Percentiles rank a stretch among this genome's conserved stretches.
Conservation (phyloP, 2,329 filamentous ascomycete species). For the Calonectria crousiana region DNA sequence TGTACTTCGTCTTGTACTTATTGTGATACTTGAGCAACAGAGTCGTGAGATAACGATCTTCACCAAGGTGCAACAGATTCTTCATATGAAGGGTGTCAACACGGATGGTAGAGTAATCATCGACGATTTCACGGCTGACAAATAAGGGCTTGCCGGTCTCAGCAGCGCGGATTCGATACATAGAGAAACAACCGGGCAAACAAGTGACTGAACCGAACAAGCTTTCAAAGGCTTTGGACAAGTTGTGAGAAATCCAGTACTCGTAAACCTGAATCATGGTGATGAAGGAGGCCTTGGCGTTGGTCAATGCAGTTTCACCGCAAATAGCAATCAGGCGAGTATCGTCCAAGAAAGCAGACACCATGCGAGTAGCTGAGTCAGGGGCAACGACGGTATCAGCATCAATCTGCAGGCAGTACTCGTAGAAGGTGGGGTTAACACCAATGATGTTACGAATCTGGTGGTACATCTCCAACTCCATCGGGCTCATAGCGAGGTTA, state of each 20-base stretch:
- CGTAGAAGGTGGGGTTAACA: slow-evolving; percentile 98
- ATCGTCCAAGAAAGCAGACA: slow-evolving; percentile 90
- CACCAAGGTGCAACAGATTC: slow-evolving; percentile 94
- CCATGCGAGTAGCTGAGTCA: slow-evolving; percentile 92
- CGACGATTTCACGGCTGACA: slow-evolving; percentile 91
- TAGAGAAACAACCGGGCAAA: slow-evolving; percentile 97
- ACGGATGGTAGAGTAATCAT: slow-evolving; percentile 90
- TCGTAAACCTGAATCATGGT: slow-evolving; percentile 99
- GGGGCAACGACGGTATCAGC: slow-evolving; percentile 94
- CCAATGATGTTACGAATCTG: slow-evolving; percentile 99
- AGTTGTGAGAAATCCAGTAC: slow-evolving; percentile 98
- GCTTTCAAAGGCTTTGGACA: slow-evolving; percentile 97
- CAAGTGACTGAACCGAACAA: slow-evolving; percentile 98
- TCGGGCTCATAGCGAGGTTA: slow-evolving; percentile 93
- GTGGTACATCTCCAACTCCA: slow-evolving; percentile 98
- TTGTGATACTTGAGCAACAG: slow-evolving; percentile 91
- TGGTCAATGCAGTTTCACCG: slow-evolving; percentile 93
- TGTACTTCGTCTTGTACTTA: slow-evolving; percentile 99
- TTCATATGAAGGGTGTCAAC: slow-evolving; percentile 99
- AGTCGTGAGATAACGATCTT: slow-evolving; percentile 97
- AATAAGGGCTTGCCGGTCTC: slow-evolving; percentile 97
- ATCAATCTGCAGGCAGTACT: slow-evolving; percentile 96
- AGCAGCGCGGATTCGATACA: slow-evolving; percentile 96
- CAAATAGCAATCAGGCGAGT: slow-evolving; percentile 94
- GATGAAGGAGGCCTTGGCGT: slow-evolving; percentile 91